phyloP scores from a whole-genome alignment of 2,329 filamentous ascomycete species.

The Lomentospora prolificans region DNA sequence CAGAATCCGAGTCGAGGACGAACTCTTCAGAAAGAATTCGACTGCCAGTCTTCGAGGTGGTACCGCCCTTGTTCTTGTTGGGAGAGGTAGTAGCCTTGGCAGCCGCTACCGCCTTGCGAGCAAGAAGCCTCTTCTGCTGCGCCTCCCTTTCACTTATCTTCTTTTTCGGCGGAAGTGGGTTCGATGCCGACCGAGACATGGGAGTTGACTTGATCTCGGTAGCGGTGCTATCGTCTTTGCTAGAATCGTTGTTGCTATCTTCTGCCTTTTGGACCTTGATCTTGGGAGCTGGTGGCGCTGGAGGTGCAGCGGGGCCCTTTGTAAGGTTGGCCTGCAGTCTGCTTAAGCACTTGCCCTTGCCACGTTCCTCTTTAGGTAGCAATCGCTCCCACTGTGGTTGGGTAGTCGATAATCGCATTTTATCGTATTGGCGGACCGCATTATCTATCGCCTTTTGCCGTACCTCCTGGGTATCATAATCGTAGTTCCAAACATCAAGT shows the following conservation, averaged over 20 bases:
- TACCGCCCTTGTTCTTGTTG: conserved; percentile 20
- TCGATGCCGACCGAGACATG: conserved; percentile 41
- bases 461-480: conserved; percentile 42
- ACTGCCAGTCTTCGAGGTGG: conserved; percentile 5
- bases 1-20: conserved; percentile 46
- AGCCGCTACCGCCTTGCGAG: conserved; percentile 2
- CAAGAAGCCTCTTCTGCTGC: conserved; percentile 45
- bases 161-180: conserved; percentile 45
- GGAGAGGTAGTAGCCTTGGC: conserved; percentile 18
- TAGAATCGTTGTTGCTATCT: conserved; percentile 24
- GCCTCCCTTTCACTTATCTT: conserved; percentile 43
- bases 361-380: conserved; percentile 46
- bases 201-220: conserved; percentile 20
- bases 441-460: conserved; percentile 52
- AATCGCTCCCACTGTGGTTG: conserved; percentile 53
- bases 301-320: conserved; percentile 33
- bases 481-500: conserved; percentile 53
- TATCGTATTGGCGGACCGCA: conserved; percentile 50
- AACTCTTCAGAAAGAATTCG: conserved; percentile 43
- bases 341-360: conserved; percentile 49
- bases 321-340: conserved; percentile 50
- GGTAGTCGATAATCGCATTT: conserved; percentile 42
- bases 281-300: conserved; percentile 25
- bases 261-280: conserved; percentile 41
- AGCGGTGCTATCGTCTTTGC: conserved; percentile 17